phyloP scores from a whole-genome alignment of 768 basidiomycete species.

The Cubamyces sp. region DNA sequence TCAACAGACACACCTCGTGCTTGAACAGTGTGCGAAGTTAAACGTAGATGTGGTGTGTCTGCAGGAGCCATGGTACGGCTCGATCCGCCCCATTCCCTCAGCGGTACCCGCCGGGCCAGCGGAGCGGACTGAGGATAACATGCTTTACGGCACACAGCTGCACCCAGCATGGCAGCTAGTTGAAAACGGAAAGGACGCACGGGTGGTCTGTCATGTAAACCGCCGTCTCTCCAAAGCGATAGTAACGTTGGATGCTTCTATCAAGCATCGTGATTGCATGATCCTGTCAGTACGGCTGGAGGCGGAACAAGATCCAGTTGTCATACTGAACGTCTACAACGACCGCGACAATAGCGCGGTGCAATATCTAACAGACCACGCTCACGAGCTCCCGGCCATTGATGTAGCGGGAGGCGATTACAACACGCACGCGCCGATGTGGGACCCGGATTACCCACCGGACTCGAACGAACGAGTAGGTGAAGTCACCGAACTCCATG shows the following conservation, averaged over 20 bases:
- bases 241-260: neutral
- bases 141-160: slow-evolving; percentile 7
- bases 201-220: slow-evolving; percentile 1
- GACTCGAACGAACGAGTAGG: neutral
- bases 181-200: neutral
- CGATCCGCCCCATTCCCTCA: slow-evolving; percentile 4
- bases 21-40: neutral
- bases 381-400: neutral
- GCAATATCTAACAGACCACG: neutral
- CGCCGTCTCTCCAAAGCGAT: neutral
- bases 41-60: slow-evolving; percentile 1
- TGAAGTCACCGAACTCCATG: slow-evolving; percentile 1
- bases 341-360: neutral
- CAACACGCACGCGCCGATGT: neutral
- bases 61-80: slow-evolving; percentile 7
- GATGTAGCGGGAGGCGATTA: slow-evolving; percentile 4
- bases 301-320: neutral
- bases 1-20: neutral
- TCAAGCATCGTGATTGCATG: slow-evolving; percentile 5
- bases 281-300: neutral
- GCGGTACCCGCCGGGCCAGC: slow-evolving; percentile 2
- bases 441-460: slow-evolving; percentile 4
- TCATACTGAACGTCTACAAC: slow-evolving; percentile 5
- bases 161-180: slow-evolving; percentile 4
- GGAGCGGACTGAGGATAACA: slow-evolving; percentile 2